Percentiles rank a stretch among this genome's conserved stretches.
Evolutionary conservation across 495 filamentous ascomycete genomes (phyloP).

Genomic region (Elaphomyces granulatus): DNA sequence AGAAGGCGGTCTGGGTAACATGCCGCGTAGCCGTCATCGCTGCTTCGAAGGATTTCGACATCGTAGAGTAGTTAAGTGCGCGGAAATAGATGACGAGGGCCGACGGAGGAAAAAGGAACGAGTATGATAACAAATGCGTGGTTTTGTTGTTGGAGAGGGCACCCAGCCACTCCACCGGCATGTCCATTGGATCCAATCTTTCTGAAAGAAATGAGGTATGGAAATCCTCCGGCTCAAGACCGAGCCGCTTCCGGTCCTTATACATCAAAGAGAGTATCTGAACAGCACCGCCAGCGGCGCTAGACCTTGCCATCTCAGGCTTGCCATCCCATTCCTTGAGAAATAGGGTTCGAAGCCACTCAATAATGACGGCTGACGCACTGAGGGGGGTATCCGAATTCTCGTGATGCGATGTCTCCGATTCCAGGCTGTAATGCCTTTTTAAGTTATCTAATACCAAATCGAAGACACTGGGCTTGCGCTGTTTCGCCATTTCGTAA

Average conservation of each 20-base stretch:
- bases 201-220: conserved; percentile 62
- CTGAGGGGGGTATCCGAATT: conserved; percentile 24
- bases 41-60: conserved; percentile 62
- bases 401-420: conserved; percentile 9
- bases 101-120: conserved; percentile 63
- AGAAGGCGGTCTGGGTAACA: conserved; percentile 42
- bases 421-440: conserved; percentile 16
- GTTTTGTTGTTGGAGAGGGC: conserved; percentile 41
- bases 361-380: conserved; percentile 43
- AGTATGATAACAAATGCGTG: conserved; percentile 64
- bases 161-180: conserved; percentile 59
- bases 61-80: conserved; percentile 69
- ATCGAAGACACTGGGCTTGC: conserved; percentile 22
- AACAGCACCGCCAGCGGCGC: conserved; percentile 57
- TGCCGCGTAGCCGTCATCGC: conserved; percentile 48
- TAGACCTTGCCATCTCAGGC: conserved; percentile 48
- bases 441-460: conserved; percentile 27
- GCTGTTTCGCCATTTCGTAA: conserved; percentile 19
- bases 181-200: conserved; percentile 59
- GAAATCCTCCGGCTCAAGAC: conserved; percentile 52
- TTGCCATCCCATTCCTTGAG: conserved; percentile 66
- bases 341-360: conserved; percentile 66
- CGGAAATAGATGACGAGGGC: conserved; percentile 73
- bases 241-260: conserved; percentile 45
- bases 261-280: conserved; percentile 63